Conservation (phyloP, 768 basidiomycete species). For the Mycena rosella region DNA sequence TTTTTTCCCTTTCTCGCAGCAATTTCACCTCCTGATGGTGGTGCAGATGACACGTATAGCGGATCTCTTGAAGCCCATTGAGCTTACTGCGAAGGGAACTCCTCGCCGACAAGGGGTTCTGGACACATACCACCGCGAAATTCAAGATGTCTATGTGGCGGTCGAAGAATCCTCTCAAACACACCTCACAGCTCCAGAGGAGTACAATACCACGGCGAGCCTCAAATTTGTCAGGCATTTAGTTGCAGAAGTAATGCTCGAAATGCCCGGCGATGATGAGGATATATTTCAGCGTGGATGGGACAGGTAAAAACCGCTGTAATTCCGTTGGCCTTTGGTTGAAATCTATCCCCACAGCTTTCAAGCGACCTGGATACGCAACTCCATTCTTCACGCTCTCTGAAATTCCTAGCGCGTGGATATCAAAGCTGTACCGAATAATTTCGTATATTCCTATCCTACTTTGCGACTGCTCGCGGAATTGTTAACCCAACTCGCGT, state of each 20-base stretch:
- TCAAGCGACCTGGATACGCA: constrained; percentile 47
- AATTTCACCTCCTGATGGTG: neutral
- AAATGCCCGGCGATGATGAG: constrained; percentile 44
- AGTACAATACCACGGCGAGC: constrained; percentile 23
- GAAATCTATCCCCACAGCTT: neutral
- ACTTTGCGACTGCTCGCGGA: constrained; percentile 38
- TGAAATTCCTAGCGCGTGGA: constrained; percentile 33
- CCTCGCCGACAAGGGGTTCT: constrained; percentile 33
- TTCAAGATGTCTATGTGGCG: constrained; percentile 39
- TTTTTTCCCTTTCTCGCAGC: neutral
- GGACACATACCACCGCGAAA: constrained; percentile 41
- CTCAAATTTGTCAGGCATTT: constrained; percentile 47
- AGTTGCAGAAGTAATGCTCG: constrained; percentile 47
- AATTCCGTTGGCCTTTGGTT: neutral
- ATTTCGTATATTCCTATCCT: constrained; percentile 46
- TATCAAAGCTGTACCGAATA: constrained; percentile 34
- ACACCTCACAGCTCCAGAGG: constrained; percentile 12
- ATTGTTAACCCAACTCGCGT: constrained; percentile 14
- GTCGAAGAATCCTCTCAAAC: constrained; percentile 27
- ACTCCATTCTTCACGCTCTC: constrained; percentile 35
- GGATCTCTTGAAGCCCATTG: constrained; percentile 12
- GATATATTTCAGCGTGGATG: constrained; percentile 57
- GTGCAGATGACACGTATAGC: constrained; percentile 24
- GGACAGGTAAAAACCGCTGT: constrained; percentile 48
- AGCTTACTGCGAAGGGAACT: constrained; percentile 42